Percentiles rank a stretch among this genome's conserved stretches.
phyloP scores from a whole-genome alignment of 345 rosid species.

The Acer saccharum region DNA sequence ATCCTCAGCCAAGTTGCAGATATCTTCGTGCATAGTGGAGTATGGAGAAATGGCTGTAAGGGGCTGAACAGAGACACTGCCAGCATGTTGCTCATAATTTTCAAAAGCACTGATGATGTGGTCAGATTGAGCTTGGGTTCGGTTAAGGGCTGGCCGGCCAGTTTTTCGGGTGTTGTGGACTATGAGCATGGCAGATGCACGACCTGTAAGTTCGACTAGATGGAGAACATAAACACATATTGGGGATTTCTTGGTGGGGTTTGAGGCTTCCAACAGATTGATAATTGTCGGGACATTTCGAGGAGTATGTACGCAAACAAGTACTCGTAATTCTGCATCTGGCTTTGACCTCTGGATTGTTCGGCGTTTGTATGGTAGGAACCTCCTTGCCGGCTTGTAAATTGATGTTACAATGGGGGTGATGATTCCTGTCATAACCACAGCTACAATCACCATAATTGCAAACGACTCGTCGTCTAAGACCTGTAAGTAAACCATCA shows the following conservation, averaged over 20 bases:
- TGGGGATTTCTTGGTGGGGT: slow-evolving; percentile 78
- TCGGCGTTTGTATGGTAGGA: slow-evolving; percentile 65
- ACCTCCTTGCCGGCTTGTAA: slow-evolving; percentile 64
- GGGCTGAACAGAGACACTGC: slow-evolving; percentile 67
- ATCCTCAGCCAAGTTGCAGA: slow-evolving; percentile 86
- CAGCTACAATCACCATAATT: slow-evolving; percentile 75
- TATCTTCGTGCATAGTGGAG: slow-evolving; percentile 94
- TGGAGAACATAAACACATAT: slow-evolving; percentile 81
- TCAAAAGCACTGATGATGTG: slow-evolving; percentile 90
- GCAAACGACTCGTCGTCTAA: slow-evolving; percentile 80
- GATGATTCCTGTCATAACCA: slow-evolving; percentile 72
- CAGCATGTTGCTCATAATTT: slow-evolving; percentile 71
- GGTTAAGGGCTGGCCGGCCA: slow-evolving; percentile 70
- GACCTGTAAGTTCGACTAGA: slow-evolving; percentile 91
- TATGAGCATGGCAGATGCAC: slow-evolving; percentile 93
- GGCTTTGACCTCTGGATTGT: slow-evolving; percentile 67
- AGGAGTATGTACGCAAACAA: slow-evolving; percentile 85
- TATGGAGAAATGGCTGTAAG: slow-evolving; percentile 92
- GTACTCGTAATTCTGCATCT: slow-evolving; percentile 63
- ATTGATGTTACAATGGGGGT: slow-evolving; percentile 63
- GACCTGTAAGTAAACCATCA: slow-evolving; percentile 49
- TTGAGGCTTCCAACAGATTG: slow-evolving; percentile 81
- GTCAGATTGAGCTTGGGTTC: slow-evolving; percentile 94
- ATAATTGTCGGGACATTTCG: slow-evolving; percentile 88
- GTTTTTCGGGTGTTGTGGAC: slow-evolving; percentile 78